A percentile compares a stretch with the other conserved stretches of the same genome.
Conservation (phyloP, 2,329 filamentous ascomycete species). For the Cadophora malorum region DNA sequence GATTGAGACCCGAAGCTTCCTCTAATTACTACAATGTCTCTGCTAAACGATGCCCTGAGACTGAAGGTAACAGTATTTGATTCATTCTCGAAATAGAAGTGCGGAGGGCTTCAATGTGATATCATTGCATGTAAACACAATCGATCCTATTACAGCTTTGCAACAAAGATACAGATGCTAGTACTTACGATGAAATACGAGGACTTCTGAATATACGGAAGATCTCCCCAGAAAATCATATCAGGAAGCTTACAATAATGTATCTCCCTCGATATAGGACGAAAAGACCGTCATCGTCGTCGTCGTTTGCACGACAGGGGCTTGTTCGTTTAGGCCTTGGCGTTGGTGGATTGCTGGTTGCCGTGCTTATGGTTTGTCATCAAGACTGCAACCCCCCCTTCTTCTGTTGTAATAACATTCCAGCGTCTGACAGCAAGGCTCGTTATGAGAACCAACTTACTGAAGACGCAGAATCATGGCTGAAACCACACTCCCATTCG, state of each 20-base stretch:
- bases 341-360: not conserved
- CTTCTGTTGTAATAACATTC: not conserved
- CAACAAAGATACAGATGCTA: no score
- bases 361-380: conserved; percentile 12
- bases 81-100: no score
- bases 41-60: no score
- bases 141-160: no score
- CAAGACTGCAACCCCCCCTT: not conserved
- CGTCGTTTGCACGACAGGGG: not conserved
- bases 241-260: not conserved
- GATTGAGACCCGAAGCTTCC: no score
- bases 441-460: not conserved
- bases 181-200: no score
- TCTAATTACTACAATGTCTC: no score
- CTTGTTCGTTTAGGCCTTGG: conserved; percentile 9
- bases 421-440: not conserved
- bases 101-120: no score
- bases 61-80: no score
- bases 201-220: no score
- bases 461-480: conserved; percentile 15
- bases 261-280: not conserved
- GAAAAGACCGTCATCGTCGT: not conserved
- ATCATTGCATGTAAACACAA: no score
- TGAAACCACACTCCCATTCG: conserved; percentile 25
- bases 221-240: not conserved